Conservation (phyloP, 495 filamentous ascomycete species). For the Aspergillus steynii region DNA sequence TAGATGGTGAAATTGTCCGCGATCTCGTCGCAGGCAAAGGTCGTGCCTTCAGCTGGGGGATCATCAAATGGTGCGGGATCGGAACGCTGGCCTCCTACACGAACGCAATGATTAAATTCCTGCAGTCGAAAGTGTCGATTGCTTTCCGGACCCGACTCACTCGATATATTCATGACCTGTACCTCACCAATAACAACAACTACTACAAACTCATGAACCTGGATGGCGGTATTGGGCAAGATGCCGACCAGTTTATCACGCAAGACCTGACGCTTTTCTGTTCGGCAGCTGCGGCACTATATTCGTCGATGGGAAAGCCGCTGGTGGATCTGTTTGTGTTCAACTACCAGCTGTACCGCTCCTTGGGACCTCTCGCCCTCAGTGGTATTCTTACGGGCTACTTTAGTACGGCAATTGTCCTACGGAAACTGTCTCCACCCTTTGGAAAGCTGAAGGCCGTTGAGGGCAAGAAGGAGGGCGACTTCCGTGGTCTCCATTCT, state of each 20-base stretch:
- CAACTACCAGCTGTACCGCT: slow-evolving; percentile 93
- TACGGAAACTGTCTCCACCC: slow-evolving; percentile 84
- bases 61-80: slow-evolving; percentile 79
- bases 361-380: slow-evolving; percentile 84
- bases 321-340: slow-evolving; percentile 95
- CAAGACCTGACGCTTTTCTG: slow-evolving; percentile 97
- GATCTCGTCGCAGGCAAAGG: slow-evolving; percentile 95
- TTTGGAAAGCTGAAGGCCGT: slow-evolving; percentile 97
- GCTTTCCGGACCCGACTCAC: slow-evolving; percentile 96
- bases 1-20: slow-evolving; percentile 95
- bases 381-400: slow-evolving; percentile 88
- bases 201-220: slow-evolving; percentile 96
- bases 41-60: slow-evolving; percentile 81
- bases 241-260: slow-evolving; percentile 95
- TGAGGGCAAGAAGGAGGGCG: slow-evolving; percentile 89
- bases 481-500: slow-evolving; percentile 87
- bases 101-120: slow-evolving; percentile 96
- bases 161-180: slow-evolving; percentile 96
- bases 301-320: slow-evolving; percentile 95
- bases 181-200: slow-evolving; percentile 88
- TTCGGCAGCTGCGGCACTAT: slow-evolving; percentile 84
- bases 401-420: slow-evolving; percentile 83
- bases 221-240: slow-evolving; percentile 89
- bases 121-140: slow-evolving; percentile 97
- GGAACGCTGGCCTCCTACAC: slow-evolving; percentile 81